A percentile compares a stretch with the other conserved stretches of the same genome.
These are phyloP conservation scores for Polytrichum commune DNA, from an alignment of 225 moss, liverwort and hornwort species.

Conservation along the genomic window DNA sequence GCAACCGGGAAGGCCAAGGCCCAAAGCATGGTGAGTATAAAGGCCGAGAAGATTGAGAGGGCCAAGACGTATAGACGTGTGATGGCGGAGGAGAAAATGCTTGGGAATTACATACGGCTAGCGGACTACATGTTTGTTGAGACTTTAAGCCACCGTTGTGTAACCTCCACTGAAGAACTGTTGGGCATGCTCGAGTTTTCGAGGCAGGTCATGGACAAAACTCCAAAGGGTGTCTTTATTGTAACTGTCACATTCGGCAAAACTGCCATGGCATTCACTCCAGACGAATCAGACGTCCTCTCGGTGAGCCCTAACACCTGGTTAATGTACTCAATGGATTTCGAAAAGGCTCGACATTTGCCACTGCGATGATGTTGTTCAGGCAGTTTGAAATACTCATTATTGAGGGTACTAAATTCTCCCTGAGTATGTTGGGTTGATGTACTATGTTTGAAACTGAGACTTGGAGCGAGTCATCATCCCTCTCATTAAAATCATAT, in stretches of 20 bases:
- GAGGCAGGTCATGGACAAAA: slow-evolving; percentile 55
- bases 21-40: slow-evolving; percentile 92
- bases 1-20: slow-evolving; percentile 65
- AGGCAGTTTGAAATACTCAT: no score
- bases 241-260: slow-evolving; percentile 68
- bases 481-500: no score
- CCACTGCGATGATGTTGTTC: no score
- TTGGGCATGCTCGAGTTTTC: slow-evolving; percentile 72
- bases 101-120: slow-evolving; percentile 71
- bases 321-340: no score
- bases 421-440: no score
- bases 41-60: slow-evolving; percentile 75
- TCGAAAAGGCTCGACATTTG: no score
- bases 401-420: no score
- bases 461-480: no score
- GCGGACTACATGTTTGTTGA: slow-evolving; percentile 92
- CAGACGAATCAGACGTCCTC: slow-evolving; percentile 57
- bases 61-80: slow-evolving; percentile 78
- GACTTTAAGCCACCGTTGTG: slow-evolving; percentile 59
- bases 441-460: no score
- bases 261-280: slow-evolving; percentile 53
- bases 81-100: slow-evolving; percentile 91
- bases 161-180: slow-evolving; percentile 61
- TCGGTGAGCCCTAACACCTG: slow-evolving; percentile 11
- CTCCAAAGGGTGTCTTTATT: slow-evolving; percentile 71